These are phyloP conservation scores for Bertia moriformis DNA, from an alignment of 2,329 filamentous ascomycete genomes.

Conservation along the genomic window DNA sequence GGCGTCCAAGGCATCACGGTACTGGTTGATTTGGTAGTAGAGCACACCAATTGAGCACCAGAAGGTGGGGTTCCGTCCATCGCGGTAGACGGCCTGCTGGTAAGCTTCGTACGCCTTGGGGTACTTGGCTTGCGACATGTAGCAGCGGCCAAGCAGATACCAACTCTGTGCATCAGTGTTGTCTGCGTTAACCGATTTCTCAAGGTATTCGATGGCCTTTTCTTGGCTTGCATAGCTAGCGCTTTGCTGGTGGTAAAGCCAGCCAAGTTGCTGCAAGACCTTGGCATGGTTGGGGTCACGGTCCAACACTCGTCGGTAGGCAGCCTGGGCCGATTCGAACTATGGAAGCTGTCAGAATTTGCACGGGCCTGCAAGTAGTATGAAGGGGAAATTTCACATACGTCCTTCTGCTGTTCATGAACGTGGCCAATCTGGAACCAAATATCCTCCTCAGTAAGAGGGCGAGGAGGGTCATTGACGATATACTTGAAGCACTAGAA, in stretches of 20 bases:
- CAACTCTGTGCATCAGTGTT: constrained; percentile 93
- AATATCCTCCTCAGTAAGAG: constrained; percentile 91
- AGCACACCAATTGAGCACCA: constrained; percentile 99
- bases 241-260: constrained; percentile 94
- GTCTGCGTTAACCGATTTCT: constrained; percentile 89
- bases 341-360: constrained; percentile 20
- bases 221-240: constrained; percentile 84
- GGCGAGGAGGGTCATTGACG: constrained; percentile 78
- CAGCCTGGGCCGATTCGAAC: constrained; percentile 86
- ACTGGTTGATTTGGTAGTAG: constrained; percentile 99
- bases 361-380: constrained; percentile 14
- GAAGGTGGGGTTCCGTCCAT: constrained; percentile 94
- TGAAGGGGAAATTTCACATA: too few species aligned
- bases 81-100: constrained; percentile 94
- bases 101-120: constrained; percentile 97
- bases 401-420: constrained; percentile 96
- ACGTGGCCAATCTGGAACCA: constrained; percentile 99
- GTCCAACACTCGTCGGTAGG: constrained; percentile 84
- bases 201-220: constrained; percentile 87
- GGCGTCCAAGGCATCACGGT: constrained; percentile 90
- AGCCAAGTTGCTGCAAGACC: constrained; percentile 91
- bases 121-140: constrained; percentile 99
- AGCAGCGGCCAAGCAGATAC: constrained; percentile 93
- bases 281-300: constrained; percentile 93
- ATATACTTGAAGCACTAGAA: constrained; percentile 93